Base-by-base conservation (phyloP, 1,284 basidiomycete species). In the Tilletia horrida region DNA sequence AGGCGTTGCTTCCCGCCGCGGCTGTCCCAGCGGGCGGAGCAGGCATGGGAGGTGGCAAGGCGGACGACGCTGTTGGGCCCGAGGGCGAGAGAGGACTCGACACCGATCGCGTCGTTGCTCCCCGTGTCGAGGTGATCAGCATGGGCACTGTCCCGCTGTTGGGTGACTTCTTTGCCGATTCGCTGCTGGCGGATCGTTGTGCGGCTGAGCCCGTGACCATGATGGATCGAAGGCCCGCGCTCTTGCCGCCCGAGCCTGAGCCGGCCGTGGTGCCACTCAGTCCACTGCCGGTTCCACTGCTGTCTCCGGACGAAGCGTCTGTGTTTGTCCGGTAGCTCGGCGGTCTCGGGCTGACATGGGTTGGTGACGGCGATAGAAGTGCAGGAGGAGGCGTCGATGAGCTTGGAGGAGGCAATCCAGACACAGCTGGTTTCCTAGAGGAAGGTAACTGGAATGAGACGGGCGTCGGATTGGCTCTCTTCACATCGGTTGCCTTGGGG, bases 191-290 rank as follows among this genome's bases (percentile, higher is more conserved):
- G 6, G 35, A 40, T 40, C 35, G 35, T 40, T 40, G 35, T 40
- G 35, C 35, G 35, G 35, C 35, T 11, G 35, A 40, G 4, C 35
- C 35, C 11, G 35, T 40, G 6, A 40, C 35, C 35, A 40, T 40
- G 35, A 40, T 40, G 35, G 35, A 40, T 40, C 35, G 35, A 4
- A 40, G 35, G 11, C 35, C 35, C 35, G 35, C 64, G 13, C 48
- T 52, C 16, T 67, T 70, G 21, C 68, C 66, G 59, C 62, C 66
- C 44, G 42, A 18, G 35, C 35, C 35, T 40, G 35, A 40, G 35
- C 63, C 64, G n/a, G 67, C 70, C 67, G 67, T 75, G 67, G 67
- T 66, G 27, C 69, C 69, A 40, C 66, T 68, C 27, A 68, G 25
- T n/a, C 21, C 35, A 16, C 44, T 59, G n/a, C 64, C 55, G 13